Base-by-base conservation (phyloP, 768 basidiomycete genomes). In the Phaffia australis region DNA sequence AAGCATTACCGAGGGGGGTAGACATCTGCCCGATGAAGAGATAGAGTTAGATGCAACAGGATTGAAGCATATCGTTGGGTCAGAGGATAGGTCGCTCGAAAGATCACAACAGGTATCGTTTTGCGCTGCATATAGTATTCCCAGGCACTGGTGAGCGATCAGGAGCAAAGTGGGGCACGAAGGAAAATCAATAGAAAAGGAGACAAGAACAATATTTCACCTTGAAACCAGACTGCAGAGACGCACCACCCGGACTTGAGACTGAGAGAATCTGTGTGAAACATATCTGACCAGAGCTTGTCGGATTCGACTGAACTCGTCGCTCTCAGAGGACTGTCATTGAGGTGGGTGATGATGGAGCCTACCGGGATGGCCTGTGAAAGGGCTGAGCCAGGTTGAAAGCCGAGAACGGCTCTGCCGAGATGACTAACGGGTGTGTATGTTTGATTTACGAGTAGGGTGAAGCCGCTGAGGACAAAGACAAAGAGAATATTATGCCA, bases 211-310 rank as follows among this genome's bases (percentile, higher is more conserved):
- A 7, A 9, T 23, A 51, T 46, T 58, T 32, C 32, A 60, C 60
- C 55, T 15, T 25, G 32, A 21, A 60, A 66, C 30, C 50, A 56
- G 25, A 16, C 30, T n/a, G 27, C 29, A 15, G 58, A 46, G 5
- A 66, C 54, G 19, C 65, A 66, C 65, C 65, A 66, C 0, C 65
- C 52, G 16, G n/a, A 23, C 65, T 35, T 27, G 49, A 5, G 64
- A 47, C 1, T 32, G 51, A n/a, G 35, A 11, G 11, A 5, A 60
- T 19, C n/a, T 42, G 16, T 11, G 30, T 60, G 27, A 61, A 54
- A 35, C 61, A 60, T 0, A 50, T 23, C 15, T 4, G 29, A 19
- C 65, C 59, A 66, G 54, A 57, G 27, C 18, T 50, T 29, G 64
- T 65, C 56, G n/a, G 29, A 55, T 21, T 11, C 21, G n/a, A 35